These are phyloP conservation scores for Butyriboletus regius DNA, from an alignment of 1,284 basidiomycete genomes.

Conservation along the genomic window DNA sequence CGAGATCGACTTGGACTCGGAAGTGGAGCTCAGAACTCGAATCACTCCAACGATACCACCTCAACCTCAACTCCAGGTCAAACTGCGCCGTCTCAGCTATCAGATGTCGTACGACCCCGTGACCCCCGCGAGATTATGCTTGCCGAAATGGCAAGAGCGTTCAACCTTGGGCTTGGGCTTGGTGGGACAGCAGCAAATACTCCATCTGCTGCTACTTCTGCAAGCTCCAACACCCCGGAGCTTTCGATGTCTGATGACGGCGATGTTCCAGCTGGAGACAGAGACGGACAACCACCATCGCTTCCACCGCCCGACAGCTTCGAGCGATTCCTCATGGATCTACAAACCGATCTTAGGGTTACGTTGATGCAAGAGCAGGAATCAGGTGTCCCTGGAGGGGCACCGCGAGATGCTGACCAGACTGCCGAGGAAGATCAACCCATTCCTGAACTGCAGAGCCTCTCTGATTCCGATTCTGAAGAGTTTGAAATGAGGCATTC, in stretches of 20 bases:
- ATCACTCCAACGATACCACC: constrained; percentile 12
- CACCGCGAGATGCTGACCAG: constrained; percentile 18
- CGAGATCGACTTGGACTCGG: constrained; percentile 56
- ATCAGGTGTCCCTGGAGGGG: constrained; percentile 7
- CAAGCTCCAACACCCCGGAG: constrained; percentile 10
- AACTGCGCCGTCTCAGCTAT: constrained; percentile 16
- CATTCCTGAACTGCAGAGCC: constrained; percentile 28
- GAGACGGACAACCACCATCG: constrained; percentile 12
- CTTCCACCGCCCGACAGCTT: constrained; percentile 64
- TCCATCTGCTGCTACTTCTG: constrained; percentile 1
- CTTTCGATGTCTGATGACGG: constrained; percentile 2
- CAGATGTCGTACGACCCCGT: constrained; percentile 22
- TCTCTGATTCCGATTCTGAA: constrained; percentile 27
- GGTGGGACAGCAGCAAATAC: constrained; percentile 18
- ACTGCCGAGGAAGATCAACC: constrained; percentile 13
- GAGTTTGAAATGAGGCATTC: constrained; percentile 12
- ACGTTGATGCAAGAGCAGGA: constrained; percentile 42
- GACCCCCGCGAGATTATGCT: constrained; percentile 60
- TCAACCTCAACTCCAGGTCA: constrained; percentile 7
- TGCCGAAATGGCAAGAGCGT: constrained; percentile 67
- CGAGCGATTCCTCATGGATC: constrained; percentile 65
- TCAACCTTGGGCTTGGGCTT: constrained; percentile 62
- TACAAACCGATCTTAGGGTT: constrained; percentile 60
- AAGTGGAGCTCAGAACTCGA: constrained; percentile 15
- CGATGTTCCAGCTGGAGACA: constrained; percentile 6